A percentile compares a stretch with the other conserved stretches of the same genome.
phyloP scores from a whole-genome alignment of 2,329 filamentous ascomycete species.

The Colletotrichum navitas region DNA sequence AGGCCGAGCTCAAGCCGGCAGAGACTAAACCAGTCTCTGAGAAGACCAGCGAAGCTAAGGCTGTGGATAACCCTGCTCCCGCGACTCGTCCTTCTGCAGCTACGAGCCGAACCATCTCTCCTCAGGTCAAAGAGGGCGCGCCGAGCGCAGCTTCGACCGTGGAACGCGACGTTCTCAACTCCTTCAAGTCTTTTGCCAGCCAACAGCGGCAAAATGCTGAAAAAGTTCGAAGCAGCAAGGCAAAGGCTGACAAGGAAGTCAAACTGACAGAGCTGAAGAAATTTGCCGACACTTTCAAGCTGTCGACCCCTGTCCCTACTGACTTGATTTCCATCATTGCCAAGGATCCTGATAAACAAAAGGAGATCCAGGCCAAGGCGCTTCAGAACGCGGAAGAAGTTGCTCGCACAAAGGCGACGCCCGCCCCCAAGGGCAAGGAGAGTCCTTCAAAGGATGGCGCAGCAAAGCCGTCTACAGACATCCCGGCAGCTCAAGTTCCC shows the following conservation, averaged over 20 bases:
- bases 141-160: conserved; percentile 72
- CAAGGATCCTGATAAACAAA: conserved; percentile 95
- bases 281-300: conserved; percentile 93
- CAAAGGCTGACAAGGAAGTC: conserved; percentile 84
- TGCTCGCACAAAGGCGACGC: conserved; percentile 59
- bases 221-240: conserved; percentile 68
- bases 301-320: conserved; percentile 89
- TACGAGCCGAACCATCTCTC: conserved; percentile 56
- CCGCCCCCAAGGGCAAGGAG: conserved; percentile 66
- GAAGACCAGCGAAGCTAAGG: conserved; percentile 24
- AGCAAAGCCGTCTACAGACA: conserved; percentile 51
- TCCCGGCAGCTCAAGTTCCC: conserved; percentile 38
- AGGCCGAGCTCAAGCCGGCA: conserved; percentile 19
- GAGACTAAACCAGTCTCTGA: conserved; percentile 26
- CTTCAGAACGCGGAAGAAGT: conserved; percentile 79
- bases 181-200: conserved; percentile 74
- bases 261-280: conserved; percentile 96
- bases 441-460: conserved; percentile 63
- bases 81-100: conserved; percentile 54
- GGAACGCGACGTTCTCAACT: conserved; percentile 70
- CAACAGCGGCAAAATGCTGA: conserved; percentile 68
- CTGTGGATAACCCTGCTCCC: conserved; percentile 43
- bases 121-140: conserved; percentile 55
- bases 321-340: conserved; percentile 96
- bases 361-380: conserved; percentile 91